A percentile compares a stretch with the other conserved stretches of the same genome.
Conservation (phyloP, 2,329 filamentous ascomycete genomes). For the Hypoxylon sp. region DNA sequence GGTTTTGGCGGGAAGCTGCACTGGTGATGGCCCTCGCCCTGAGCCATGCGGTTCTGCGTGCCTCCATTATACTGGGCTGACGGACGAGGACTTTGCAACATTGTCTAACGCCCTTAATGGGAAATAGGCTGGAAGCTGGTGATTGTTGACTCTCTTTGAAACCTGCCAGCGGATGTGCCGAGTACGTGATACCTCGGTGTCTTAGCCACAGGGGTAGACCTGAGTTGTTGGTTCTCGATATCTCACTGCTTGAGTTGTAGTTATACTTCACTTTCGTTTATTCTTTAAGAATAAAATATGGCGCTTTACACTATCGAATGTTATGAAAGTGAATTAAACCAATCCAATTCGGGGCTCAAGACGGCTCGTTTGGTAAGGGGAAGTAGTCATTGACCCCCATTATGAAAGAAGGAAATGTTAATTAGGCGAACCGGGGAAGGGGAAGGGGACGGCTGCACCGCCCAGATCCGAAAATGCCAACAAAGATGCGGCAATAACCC, state of each 20-base stretch:
- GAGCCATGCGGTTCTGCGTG: not conserved
- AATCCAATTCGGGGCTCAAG: not conserved
- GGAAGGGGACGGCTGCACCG: too few species aligned
- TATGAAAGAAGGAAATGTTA: not conserved
- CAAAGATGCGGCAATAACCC: too few species aligned
- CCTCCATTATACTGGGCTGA: conserved; percentile 1
- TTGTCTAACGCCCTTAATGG: not conserved
- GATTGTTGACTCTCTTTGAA: not conserved
- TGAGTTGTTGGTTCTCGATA: not conserved
- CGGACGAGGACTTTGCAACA: not conserved
- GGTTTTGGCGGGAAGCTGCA: not conserved
- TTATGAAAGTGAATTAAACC: not conserved
- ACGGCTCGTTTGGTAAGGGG: not conserved
- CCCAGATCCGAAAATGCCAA: too few species aligned
- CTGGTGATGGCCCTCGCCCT: not conserved
- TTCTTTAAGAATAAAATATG: not conserved
- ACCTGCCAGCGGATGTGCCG: not conserved
- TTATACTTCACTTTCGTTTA: not conserved
- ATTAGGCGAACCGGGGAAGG: too few species aligned
- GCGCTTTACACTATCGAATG: not conserved
- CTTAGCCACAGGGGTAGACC: not conserved
- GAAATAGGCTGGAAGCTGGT: not conserved
- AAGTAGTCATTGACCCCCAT: not conserved
- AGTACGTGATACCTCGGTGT: not conserved
- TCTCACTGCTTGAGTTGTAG: not conserved